Conservation (phyloP, 1,139 yeast species). For the Debaryomyces robertsiae region DNA sequence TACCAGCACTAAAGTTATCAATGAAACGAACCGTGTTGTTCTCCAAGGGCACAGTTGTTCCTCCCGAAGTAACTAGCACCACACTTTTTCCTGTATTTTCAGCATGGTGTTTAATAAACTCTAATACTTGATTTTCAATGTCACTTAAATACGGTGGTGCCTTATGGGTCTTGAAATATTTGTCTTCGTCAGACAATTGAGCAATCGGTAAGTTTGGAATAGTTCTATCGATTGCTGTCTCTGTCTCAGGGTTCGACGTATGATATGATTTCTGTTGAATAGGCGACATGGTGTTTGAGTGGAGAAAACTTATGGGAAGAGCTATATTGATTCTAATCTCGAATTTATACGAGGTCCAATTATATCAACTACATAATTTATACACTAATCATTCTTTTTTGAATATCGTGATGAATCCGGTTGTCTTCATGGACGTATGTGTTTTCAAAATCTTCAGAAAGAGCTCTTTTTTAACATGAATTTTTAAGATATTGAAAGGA, state of each 20-base stretch:
- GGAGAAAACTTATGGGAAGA: background rate
- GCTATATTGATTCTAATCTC: background rate
- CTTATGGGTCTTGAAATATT: slow-evolving; percentile 68
- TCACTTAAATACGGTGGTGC: slow-evolving; percentile 76
- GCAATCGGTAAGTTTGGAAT: slow-evolving; percentile 83
- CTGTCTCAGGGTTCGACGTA: slow-evolving; percentile 72
- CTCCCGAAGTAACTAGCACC: slow-evolving; percentile 93
- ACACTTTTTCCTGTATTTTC: slow-evolving; percentile 50
- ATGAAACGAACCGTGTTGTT: slow-evolving; percentile 95
- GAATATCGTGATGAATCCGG: slow-evolving; percentile 22
- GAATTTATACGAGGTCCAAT: background rate
- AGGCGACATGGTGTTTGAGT: slow-evolving; percentile 15
- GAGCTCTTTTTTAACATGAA: background rate
- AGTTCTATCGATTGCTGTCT: slow-evolving; percentile 75
- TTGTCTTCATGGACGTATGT: slow-evolving; percentile 44
- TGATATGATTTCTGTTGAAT: slow-evolving; percentile 30
- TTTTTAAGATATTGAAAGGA: slow-evolving; percentile 24
- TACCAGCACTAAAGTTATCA: slow-evolving; percentile 96
- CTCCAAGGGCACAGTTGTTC: slow-evolving; percentile 96
- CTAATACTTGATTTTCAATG: slow-evolving; percentile 55
- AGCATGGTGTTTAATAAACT: slow-evolving; percentile 57
- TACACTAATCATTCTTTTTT: background rate
- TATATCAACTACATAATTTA: background rate
- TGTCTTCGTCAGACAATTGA: slow-evolving; percentile 67
- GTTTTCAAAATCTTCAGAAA: background rate